A percentile compares a stretch with the other conserved stretches of the same genome.
phyloP scores from a whole-genome alignment of 139 green algal species.

The Volvox reticuliferus region DNA sequence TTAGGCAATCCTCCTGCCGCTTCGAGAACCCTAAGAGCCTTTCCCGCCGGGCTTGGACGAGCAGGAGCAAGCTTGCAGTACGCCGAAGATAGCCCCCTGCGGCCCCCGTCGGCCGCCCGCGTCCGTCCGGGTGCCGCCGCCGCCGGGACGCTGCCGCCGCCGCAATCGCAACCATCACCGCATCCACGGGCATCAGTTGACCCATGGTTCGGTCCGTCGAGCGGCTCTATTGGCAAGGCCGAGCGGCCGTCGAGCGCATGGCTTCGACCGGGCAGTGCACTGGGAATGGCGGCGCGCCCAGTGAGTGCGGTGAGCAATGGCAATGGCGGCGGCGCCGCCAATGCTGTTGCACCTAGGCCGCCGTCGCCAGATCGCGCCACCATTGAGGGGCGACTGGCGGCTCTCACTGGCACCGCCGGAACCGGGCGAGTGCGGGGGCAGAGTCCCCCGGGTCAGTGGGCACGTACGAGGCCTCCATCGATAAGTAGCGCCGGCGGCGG shows the following conservation, averaged over 20 bases:
- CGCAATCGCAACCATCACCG: background rate
- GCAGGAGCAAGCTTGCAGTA: slow-evolving; percentile 40
- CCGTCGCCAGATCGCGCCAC: background rate
- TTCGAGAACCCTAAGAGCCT: background rate
- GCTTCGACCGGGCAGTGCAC: background rate
- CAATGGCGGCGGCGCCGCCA: background rate
- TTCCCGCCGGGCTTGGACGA: too few relatives aligned
- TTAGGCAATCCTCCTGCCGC: too few relatives aligned
- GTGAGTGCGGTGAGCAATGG: slow-evolving; percentile 8
- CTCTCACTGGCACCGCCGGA: background rate
- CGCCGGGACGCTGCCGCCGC: background rate
- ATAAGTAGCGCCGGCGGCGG: background rate
- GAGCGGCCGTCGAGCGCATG: background rate
- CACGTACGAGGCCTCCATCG: background rate
- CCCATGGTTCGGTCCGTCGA: slow-evolving; percentile 38
- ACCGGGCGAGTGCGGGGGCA: background rate
- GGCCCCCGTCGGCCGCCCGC: background rate
- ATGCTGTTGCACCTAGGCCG: background rate
- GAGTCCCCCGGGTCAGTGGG: slow-evolving; percentile 16
- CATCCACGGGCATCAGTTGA: background rate
- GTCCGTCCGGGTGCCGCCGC: background rate
- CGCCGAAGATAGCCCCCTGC: slow-evolving; percentile 17
- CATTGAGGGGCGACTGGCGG: background rate
- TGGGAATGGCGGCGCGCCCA: background rate
- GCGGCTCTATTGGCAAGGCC: slow-evolving; percentile 29